Conservation (phyloP, 208 protist species). For the Sergeia podlipaevii region DNA sequence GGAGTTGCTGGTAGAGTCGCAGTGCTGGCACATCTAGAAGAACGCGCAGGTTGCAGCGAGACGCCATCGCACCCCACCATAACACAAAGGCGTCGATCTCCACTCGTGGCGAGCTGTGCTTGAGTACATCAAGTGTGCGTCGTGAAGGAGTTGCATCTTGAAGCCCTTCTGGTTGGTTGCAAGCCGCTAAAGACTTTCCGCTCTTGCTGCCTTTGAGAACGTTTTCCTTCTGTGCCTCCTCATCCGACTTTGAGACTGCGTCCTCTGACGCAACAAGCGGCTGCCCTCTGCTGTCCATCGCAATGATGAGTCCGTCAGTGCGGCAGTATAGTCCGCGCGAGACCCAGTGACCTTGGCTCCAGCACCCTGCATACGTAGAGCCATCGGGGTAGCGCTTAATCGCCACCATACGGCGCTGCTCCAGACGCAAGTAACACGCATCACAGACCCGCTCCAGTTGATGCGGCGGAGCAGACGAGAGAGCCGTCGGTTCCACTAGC, state of each 20-base stretch:
- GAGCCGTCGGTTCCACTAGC: background rate
- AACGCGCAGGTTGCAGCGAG: constrained; percentile 33
- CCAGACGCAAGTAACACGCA: constrained; percentile 56
- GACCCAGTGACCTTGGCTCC: constrained; percentile 68
- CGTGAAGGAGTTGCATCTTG: constrained; percentile 41
- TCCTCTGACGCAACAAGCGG: constrained; percentile 20
- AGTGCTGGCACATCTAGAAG: constrained; percentile 46
- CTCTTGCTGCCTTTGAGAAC: background rate
- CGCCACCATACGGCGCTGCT: constrained; percentile 65
- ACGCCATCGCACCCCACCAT: constrained; percentile 60
- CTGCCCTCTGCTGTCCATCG: constrained; percentile 52
- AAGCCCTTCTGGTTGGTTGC: background rate
- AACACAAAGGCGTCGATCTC: constrained; percentile 66
- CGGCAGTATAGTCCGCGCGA: constrained; percentile 73
- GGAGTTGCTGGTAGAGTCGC: constrained; percentile 16
- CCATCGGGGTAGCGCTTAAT: constrained; percentile 54
- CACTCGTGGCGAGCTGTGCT: constrained; percentile 32
- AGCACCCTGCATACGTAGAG: constrained; percentile 79
- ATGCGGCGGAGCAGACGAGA: background rate
- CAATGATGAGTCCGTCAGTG: constrained; percentile 60
- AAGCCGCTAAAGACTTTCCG: background rate
- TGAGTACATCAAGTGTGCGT: constrained; percentile 32
- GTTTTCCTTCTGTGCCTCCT: background rate
- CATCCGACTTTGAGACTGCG: background rate
- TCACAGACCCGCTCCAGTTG: constrained; percentile 68